These are phyloP conservation scores for Irpex rosettiformis DNA, from an alignment of 1,284 basidiomycete species.

Conservation along the genomic window DNA sequence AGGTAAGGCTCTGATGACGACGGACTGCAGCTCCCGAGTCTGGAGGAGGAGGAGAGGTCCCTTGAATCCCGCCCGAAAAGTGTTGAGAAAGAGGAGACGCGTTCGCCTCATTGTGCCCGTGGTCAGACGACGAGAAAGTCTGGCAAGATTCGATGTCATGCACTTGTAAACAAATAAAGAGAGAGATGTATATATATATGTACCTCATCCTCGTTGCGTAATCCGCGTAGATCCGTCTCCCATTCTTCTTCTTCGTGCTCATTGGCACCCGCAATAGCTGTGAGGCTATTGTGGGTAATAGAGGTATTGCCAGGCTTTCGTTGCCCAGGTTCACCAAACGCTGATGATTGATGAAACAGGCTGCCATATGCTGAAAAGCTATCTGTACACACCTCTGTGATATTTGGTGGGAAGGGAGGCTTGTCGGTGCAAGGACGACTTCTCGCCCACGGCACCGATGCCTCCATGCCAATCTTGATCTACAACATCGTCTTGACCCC, in stretches of 20 bases:
- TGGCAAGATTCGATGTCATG: conserved; percentile 10
- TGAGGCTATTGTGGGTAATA: conserved; percentile 74
- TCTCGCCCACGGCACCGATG: conserved; percentile 78
- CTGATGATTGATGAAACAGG: conserved; percentile 25
- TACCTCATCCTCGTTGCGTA: conserved; percentile 61
- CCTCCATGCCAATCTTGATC: conserved; percentile 76
- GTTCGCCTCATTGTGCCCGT: conserved; percentile 44
- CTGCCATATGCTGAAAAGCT: background rate
- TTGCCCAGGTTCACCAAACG: conserved; percentile 43
- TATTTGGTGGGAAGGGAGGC: conserved; percentile 77
- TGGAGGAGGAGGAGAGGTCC: conserved; percentile 68
- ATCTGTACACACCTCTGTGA: conserved; percentile 57
- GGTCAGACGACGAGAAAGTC: conserved; percentile 31
- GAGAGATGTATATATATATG: no score
- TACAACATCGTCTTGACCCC: conserved; percentile 74
- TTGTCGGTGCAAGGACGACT: conserved; percentile 71
- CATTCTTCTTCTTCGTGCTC: conserved; percentile 84
- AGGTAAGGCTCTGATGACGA: conserved; percentile 74
- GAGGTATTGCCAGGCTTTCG: conserved; percentile 63
- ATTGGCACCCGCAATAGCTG: conserved; percentile 71
- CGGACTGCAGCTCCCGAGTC: conserved; percentile 64
- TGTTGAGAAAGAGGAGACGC: conserved; percentile 63
- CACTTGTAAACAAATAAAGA: conserved; percentile 8
- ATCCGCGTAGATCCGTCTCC: conserved; percentile 64
- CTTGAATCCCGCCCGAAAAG: conserved; percentile 38